Conservation (phyloP, 768 basidiomycete species). For the Boletus subcaerulescens region DNA sequence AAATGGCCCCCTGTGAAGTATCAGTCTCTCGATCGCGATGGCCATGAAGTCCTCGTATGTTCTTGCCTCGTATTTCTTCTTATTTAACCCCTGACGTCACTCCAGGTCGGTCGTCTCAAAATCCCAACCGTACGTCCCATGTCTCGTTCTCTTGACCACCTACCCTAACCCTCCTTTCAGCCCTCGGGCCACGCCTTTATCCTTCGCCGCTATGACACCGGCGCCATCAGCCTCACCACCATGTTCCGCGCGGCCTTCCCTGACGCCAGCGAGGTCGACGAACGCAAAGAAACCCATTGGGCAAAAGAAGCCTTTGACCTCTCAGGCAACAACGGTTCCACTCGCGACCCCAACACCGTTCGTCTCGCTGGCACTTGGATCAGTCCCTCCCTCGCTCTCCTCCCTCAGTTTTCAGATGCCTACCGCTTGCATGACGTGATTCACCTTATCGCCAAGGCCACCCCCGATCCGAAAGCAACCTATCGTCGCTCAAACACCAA, state of each 20-base stretch:
- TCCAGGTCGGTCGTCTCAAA: constrained; percentile 85
- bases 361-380: constrained; percentile 93
- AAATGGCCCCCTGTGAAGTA: constrained; percentile 80
- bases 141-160: constrained; percentile 1
- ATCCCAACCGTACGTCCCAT: constrained; percentile 72
- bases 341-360: constrained; percentile 54
- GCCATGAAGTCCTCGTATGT: constrained; percentile 79
- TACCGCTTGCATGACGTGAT: constrained; percentile 67
- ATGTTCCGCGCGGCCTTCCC: constrained; percentile 98
- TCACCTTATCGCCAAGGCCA: constrained; percentile 61
- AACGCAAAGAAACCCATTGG: constrained; percentile 80
- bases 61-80: not conserved
- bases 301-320: constrained; percentile 78
- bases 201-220: constrained; percentile 89
- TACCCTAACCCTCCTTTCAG: constrained; percentile 37
- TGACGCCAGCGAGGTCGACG: constrained; percentile 68
- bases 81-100: constrained; percentile 20
- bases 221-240: constrained; percentile 87
- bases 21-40: constrained; percentile 86
- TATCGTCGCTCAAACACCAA: constrained; percentile 68
- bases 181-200: constrained; percentile 87
- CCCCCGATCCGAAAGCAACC: constrained; percentile 71
- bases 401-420: constrained; percentile 52
- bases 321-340: constrained; percentile 71
- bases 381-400: constrained; percentile 57